A percentile compares a stretch with the other conserved stretches of the same genome.
These are phyloP conservation scores for Sporothrix schenckii DNA, from an alignment of 2,329 filamentous ascomycete species.

Conservation along the genomic window DNA sequence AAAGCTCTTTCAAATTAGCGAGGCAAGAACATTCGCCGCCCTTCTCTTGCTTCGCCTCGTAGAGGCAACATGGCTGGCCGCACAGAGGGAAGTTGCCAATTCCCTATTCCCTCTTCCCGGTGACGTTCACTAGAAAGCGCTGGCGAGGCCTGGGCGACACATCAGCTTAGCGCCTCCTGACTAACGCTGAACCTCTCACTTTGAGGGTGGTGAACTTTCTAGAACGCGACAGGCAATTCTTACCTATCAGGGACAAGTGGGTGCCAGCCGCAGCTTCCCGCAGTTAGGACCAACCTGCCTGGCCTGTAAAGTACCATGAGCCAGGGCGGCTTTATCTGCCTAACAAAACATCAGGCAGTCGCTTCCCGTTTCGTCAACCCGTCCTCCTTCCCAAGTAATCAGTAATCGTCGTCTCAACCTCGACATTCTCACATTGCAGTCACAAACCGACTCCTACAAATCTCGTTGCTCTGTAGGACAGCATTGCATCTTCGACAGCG, in stretches of 20 bases:
- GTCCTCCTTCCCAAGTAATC: constrained; percentile 6
- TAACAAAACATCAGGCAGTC: constrained; percentile 17
- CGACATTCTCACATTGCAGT: neutral
- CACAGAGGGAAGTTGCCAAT: constrained; percentile 11
- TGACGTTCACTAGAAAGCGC: neutral
- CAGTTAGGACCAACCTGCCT: neutral
- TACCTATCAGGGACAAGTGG: constrained; percentile 24
- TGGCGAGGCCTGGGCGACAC: neutral
- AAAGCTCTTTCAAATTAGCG: constrained; percentile 1
- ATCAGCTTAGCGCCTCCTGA: constrained; percentile 12
- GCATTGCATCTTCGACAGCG: neutral
- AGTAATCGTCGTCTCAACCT: neutral
- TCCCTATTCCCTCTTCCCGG: neutral
- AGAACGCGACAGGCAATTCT: constrained; percentile 31
- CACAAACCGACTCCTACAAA: neutral
- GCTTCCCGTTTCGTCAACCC: constrained; percentile 2
- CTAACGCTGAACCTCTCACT: neutral
- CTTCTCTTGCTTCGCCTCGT: neutral
- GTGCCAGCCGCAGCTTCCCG: constrained; percentile 18
- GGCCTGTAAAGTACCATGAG: neutral
- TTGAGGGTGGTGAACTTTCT: constrained; percentile 37
- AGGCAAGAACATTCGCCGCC: neutral
- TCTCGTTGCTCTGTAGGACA: neutral
- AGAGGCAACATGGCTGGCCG: constrained; percentile 5
- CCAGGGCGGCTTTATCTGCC: constrained; percentile 20